A percentile compares a stretch with the other conserved stretches of the same genome.
Evolutionary conservation across 2,329 filamentous ascomycete species (phyloP).

Genomic region (Calonectria fujianensis): DNA sequence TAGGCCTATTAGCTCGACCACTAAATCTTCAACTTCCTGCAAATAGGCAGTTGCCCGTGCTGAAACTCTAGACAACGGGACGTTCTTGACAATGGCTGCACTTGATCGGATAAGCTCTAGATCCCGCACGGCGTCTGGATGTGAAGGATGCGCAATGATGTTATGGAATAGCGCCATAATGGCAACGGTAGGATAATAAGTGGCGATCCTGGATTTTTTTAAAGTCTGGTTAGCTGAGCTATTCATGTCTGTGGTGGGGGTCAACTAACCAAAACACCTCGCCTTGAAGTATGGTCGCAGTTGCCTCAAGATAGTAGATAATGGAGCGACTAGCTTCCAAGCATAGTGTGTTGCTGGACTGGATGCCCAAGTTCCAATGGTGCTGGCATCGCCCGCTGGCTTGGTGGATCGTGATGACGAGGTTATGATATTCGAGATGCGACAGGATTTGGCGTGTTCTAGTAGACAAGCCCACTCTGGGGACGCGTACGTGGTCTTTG

Average conservation of each 20-base stretch:
- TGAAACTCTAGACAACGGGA: background rate
- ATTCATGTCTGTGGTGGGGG: no score
- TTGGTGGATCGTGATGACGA: constrained; percentile 11
- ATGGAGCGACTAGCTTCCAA: constrained; percentile 18
- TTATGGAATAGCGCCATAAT: constrained; percentile 22
- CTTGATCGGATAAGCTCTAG: constrained; percentile 14
- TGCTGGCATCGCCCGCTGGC: constrained; percentile 5
- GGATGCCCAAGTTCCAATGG: background rate
- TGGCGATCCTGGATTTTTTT: background rate
- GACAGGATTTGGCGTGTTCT: background rate
- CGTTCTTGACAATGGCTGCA: background rate
- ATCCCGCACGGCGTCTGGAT: background rate
- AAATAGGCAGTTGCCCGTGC: background rate
- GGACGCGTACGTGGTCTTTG: background rate
- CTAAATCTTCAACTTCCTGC: constrained; percentile 8
- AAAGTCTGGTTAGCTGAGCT: background rate
- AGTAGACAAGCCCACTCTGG: background rate
- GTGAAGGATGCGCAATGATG: constrained; percentile 11
- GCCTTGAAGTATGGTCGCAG: background rate
- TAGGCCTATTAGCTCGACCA: background rate
- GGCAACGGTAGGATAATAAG: constrained; percentile 12
- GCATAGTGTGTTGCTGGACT: constrained; percentile 7
- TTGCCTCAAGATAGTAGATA: background rate
- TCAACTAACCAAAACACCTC: background rate
- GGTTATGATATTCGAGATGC: constrained; percentile 18